phyloP scores from a whole-genome alignment of 495 filamentous ascomycete species.

The Talaromyces proteolyticus region DNA sequence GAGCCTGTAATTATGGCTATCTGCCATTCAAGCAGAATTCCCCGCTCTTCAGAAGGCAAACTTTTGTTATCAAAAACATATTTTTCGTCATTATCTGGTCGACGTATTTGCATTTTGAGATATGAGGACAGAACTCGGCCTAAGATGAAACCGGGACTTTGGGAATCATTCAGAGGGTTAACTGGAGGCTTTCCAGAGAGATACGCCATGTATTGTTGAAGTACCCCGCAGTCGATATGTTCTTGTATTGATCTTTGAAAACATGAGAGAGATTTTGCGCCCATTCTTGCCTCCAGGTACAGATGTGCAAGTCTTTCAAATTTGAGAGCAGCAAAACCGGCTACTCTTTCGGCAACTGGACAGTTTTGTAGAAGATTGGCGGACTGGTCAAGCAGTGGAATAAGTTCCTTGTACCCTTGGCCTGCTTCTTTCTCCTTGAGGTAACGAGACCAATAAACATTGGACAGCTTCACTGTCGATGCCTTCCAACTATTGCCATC shows the following conservation, averaged over 20 bases:
- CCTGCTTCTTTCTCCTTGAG: constrained; percentile 40
- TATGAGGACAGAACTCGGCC: constrained; percentile 40
- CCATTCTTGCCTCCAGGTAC: constrained; percentile 31
- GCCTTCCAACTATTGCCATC: constrained; percentile 5
- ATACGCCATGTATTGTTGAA: constrained; percentile 22
- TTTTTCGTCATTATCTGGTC: constrained; percentile 12
- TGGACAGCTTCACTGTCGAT: constrained; percentile 53
- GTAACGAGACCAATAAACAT: constrained; percentile 69
- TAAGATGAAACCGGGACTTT: constrained; percentile 36
- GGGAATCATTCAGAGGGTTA: constrained; percentile 23
- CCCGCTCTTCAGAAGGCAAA: constrained; percentile 28
- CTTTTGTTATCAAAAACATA: constrained; percentile 34
- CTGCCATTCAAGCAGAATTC: constrained; percentile 52
- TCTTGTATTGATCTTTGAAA: constrained; percentile 40
- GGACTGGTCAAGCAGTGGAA: constrained; percentile 43
- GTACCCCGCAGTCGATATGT: constrained; percentile 36
- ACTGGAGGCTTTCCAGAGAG: constrained; percentile 18
- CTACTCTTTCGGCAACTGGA: constrained; percentile 29
- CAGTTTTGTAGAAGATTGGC: constrained; percentile 37
- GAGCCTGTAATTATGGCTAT: constrained; percentile 33
- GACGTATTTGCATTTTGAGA: constrained; percentile 35
- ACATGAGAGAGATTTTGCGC: constrained; percentile 27
- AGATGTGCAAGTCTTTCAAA: constrained; percentile 46
- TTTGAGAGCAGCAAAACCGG: constrained; percentile 46
- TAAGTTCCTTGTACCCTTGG: constrained; percentile 25